Evolutionary conservation across 164 flowering plant genomes (phyloP), one percentile per base, ranked within the genome.

Genomic region (Cinnamomum micranthum): DNA sequence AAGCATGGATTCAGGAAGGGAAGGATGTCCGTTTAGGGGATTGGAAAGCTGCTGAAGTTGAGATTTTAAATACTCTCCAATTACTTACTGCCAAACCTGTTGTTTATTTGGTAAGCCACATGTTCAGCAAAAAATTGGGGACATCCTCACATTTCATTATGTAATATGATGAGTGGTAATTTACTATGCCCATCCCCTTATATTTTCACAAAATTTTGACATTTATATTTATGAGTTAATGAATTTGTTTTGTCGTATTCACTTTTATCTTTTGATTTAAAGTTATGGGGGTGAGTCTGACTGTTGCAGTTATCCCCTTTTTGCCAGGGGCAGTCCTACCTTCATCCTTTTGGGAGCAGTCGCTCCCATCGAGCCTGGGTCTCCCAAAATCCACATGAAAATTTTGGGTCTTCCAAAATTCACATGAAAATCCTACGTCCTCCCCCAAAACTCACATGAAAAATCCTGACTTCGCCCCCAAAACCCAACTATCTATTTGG

Each of bases 41-140:
- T 2, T 96, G 99, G 99, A 94, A 94, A 88, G 87, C 95, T 80
- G 95, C 97, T 77, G 98, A 96, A 11, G 74, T 90, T 77, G 99
- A 94, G 84, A 89, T 96, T 70, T 77, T 96, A 72, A 96, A 96
- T 84, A 87, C 97, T 70, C 88, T 96, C 78, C 99, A 96, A 72
- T 85, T 96, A 86, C 97, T 96, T 24, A 84, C 97, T 41, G 99
- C 99, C 52, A 96, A 96, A 81, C 95, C 99, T 81, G 97, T 96
- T 80, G 99, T 96, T 66, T 96, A 96, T 83, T 82, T 96, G 97
- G 99, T 96, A 81, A 80, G 84, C 77, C n/a, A 75, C 71, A 50
- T 64, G 63, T 47, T 72, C 63, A 19, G 69, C 11, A 22, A 31
- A 23, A 24, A 50, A 67, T 62, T 31, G n/a, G 72, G 19, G 27